These are phyloP conservation scores for Cryptosporidium tyzzeri DNA, from an alignment of 169 alveolate species.

Conservation along the genomic window DNA sequence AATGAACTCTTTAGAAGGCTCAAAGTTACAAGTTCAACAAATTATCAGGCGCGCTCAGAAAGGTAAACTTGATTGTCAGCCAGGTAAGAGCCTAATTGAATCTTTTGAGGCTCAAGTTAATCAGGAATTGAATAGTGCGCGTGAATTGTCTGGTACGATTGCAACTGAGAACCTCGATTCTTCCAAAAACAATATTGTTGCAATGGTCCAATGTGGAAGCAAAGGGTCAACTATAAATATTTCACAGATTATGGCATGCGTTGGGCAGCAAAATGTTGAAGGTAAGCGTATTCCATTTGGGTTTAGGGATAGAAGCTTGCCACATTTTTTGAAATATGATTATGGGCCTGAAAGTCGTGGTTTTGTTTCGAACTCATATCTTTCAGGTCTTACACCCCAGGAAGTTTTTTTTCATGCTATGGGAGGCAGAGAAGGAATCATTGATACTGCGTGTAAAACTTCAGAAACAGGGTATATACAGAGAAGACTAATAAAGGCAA, in stretches of 20 bases:
- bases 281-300: slow-evolving; percentile 99
- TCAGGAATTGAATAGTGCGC: slow-evolving; percentile 94
- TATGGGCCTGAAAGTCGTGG: slow-evolving; percentile 99
- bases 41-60: slow-evolving; percentile 92
- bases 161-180: slow-evolving; percentile 95
- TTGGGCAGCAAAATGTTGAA: slow-evolving; percentile 99
- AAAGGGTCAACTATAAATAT: slow-evolving; percentile 97
- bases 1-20: slow-evolving; percentile 87
- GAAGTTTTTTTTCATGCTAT: slow-evolving; percentile 99
- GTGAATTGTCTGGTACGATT: slow-evolving; percentile 92
- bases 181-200: slow-evolving; percentile 93
- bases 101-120: slow-evolving; percentile 98
- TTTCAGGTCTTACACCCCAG: slow-evolving; percentile 96
- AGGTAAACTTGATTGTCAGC: slow-evolving; percentile 97
- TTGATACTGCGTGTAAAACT: slow-evolving; percentile 99
- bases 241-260: slow-evolving; percentile 98
- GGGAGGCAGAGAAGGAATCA: slow-evolving; percentile 99
- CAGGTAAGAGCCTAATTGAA: slow-evolving; percentile 98
- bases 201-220: slow-evolving; percentile 98
- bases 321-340: slow-evolving; percentile 99
- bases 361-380: slow-evolving; percentile 97
- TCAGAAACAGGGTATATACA: slow-evolving; percentile 99
- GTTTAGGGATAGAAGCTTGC: slow-evolving; percentile 97
- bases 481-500: slow-evolving; percentile 98
- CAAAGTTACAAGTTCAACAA: slow-evolving; percentile 87